Conservation (phyloP, 1,284 basidiomycete species). For the Blastosporella zonata region DNA sequence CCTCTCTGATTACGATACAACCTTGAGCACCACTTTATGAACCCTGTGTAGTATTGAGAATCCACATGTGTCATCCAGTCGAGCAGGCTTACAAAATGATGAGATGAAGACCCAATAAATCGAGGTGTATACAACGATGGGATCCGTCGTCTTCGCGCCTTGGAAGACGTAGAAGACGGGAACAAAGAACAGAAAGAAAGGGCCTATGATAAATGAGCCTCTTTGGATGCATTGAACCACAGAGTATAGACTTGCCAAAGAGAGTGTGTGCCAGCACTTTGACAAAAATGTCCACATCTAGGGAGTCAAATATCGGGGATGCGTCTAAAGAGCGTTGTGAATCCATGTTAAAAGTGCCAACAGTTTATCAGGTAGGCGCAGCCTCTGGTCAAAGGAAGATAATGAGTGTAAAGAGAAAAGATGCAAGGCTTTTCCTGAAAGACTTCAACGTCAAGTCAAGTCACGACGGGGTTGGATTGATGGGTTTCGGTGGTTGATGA, state of each 20-base stretch:
- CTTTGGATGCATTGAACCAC: not conserved
- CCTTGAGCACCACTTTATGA: slow-evolving; percentile 63
- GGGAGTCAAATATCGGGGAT: slow-evolving; percentile 54
- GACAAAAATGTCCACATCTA: slow-evolving; percentile 72
- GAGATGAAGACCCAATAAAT: slow-evolving; percentile 57
- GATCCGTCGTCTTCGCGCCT: slow-evolving; percentile 49
- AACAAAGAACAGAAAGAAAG: slow-evolving; percentile 77
- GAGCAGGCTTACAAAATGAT: slow-evolving; percentile 57
- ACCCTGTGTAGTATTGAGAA: slow-evolving; percentile 43
- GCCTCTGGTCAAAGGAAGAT: slow-evolving; percentile 19
- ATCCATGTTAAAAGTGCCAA: slow-evolving; percentile 17
- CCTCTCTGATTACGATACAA: slow-evolving; percentile 73
- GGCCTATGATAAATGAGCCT: slow-evolving; percentile 45
- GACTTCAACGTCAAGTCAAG: not conserved
- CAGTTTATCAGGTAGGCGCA: slow-evolving; percentile 26
- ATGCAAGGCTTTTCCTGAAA: not conserved
- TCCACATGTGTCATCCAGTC: not conserved
- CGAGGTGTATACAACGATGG: slow-evolving; percentile 47
- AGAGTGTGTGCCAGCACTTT: slow-evolving; percentile 74
- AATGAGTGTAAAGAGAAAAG: not conserved
- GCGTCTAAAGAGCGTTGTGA: slow-evolving; percentile 25
- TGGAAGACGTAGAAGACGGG: slow-evolving; percentile 76
- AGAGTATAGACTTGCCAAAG: slow-evolving; percentile 57
- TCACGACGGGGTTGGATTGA: not conserved
- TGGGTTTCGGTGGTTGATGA: not conserved